These are phyloP conservation scores for Comarum palustre DNA, from an alignment of 306 rosid genomes.

Conservation along the genomic window DNA sequence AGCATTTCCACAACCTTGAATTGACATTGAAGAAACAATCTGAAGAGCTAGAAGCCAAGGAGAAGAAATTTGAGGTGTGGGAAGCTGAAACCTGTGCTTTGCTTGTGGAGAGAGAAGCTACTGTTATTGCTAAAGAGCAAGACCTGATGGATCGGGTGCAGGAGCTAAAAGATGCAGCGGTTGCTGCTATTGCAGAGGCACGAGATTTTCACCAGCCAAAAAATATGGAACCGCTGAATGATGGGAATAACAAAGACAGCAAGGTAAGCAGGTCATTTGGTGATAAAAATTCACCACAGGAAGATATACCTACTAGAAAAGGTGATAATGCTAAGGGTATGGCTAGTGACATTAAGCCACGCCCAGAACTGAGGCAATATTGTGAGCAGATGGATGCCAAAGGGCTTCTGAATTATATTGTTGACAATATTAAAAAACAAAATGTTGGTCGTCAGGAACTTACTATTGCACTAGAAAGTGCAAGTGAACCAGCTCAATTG, in stretches of 20 bases:
- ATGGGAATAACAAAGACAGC: constrained; percentile 45
- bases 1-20: constrained; percentile 60
- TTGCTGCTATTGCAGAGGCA: constrained; percentile 59
- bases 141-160: constrained; percentile 67
- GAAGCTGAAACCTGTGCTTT: constrained; percentile 39
- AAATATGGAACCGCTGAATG: constrained; percentile 39
- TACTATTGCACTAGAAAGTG: constrained; percentile 65
- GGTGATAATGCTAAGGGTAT: constrained; percentile 51
- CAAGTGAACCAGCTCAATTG: constrained; percentile 55
- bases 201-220: constrained; percentile 41
- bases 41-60: constrained; percentile 60
- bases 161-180: constrained; percentile 72
- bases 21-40: constrained; percentile 37
- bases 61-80: constrained; percentile 49
- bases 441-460: constrained; percentile 53
- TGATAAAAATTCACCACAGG: constrained; percentile 49
- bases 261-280: constrained; percentile 73
- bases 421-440: constrained; percentile 46
- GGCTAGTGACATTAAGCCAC: constrained; percentile 59
- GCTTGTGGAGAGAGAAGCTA: constrained; percentile 53
- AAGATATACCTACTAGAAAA: constrained; percentile 50
- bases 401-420: constrained; percentile 59
- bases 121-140: constrained; percentile 64
- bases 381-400: constrained; percentile 71
- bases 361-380: constrained; percentile 53